phyloP scores from a whole-genome alignment of 1,284 basidiomycete species.

The Retiboletus flavoniger region DNA sequence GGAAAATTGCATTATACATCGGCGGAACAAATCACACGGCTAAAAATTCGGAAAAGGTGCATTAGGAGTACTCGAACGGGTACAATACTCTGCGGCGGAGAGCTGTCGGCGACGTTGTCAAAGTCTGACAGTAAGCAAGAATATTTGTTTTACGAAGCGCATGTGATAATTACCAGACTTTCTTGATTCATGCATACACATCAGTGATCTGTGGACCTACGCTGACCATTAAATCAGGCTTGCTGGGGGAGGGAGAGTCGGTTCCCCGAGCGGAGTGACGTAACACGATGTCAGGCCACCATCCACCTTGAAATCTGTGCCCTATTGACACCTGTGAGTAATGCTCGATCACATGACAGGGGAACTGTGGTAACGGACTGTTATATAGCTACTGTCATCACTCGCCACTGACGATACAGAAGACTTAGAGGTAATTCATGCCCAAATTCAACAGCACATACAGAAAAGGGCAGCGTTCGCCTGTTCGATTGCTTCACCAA shows the following conservation, averaged over 20 bases:
- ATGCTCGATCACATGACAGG: constrained; percentile 2
- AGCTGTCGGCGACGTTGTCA: background rate
- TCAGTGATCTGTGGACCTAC: background rate
- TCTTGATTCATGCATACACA: background rate
- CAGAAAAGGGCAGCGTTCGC: constrained; percentile 90
- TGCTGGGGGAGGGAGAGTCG: constrained; percentile 59
- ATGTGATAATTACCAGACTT: background rate
- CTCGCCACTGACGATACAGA: constrained; percentile 59
- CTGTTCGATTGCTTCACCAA: constrained; percentile 94
- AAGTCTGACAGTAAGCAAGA: background rate
- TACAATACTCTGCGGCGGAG: background rate
- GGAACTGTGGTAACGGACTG: constrained; percentile 47
- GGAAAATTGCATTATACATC: background rate
- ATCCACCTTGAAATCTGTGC: constrained; percentile 91
- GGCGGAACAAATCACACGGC: background rate
- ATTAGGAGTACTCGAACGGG: background rate
- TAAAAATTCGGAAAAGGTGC: background rate
- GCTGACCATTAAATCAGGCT: constrained; percentile 46
- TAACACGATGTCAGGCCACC: constrained; percentile 89
- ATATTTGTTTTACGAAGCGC: background rate
- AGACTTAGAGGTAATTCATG: constrained; percentile 1
- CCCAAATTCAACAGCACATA: constrained; percentile 42
- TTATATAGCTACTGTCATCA: constrained; percentile 84
- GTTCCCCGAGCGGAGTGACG: constrained; percentile 78
- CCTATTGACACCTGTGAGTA: constrained; percentile 49